These are phyloP conservation scores for Cephalotrichum gorgonifer DNA, from an alignment of 2,329 filamentous ascomycete species.

Conservation along the genomic window DNA sequence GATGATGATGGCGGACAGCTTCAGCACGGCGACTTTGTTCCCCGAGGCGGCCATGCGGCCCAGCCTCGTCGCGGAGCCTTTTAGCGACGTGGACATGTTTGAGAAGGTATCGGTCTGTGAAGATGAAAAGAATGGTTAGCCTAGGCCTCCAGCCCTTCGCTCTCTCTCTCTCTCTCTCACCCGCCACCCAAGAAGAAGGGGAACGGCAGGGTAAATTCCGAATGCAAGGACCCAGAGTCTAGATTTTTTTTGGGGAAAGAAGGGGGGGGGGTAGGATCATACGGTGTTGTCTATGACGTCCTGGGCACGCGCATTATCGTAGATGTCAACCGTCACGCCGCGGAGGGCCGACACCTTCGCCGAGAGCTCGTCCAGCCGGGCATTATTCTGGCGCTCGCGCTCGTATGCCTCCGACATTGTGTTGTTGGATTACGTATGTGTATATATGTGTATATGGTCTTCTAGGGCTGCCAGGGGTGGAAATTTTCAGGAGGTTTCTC, in stretches of 20 bases:
- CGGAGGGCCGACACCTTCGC: slow-evolving; percentile 86
- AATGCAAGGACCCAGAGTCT: neutral
- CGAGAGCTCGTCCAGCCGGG: slow-evolving; percentile 81
- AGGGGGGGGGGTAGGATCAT: slow-evolving; percentile 21
- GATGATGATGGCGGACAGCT: slow-evolving; percentile 75
- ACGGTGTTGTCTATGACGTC: slow-evolving; percentile 81
- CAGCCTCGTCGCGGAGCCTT: slow-evolving; percentile 71
- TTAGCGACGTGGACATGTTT: slow-evolving; percentile 70
- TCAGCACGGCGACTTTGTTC: slow-evolving; percentile 84
- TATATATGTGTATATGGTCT: no score
- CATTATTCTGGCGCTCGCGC: slow-evolving; percentile 85
- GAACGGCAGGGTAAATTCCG: neutral
- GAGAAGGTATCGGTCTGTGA: slow-evolving; percentile 82
- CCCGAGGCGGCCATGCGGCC: slow-evolving; percentile 85
- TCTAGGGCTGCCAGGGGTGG: no score
- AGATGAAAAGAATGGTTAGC: neutral
- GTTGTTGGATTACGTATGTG: no score
- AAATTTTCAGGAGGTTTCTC: no score
- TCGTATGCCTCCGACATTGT: slow-evolving; percentile 68
- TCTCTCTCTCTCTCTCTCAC: neutral
- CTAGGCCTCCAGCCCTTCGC: neutral
- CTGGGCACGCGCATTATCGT: slow-evolving; percentile 87
- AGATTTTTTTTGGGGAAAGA: neutral
- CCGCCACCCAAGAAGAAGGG: neutral
- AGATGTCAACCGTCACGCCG: slow-evolving; percentile 93